Conservation (phyloP, 495 filamentous ascomycete species). For the Tuber microsphaerosporum region DNA sequence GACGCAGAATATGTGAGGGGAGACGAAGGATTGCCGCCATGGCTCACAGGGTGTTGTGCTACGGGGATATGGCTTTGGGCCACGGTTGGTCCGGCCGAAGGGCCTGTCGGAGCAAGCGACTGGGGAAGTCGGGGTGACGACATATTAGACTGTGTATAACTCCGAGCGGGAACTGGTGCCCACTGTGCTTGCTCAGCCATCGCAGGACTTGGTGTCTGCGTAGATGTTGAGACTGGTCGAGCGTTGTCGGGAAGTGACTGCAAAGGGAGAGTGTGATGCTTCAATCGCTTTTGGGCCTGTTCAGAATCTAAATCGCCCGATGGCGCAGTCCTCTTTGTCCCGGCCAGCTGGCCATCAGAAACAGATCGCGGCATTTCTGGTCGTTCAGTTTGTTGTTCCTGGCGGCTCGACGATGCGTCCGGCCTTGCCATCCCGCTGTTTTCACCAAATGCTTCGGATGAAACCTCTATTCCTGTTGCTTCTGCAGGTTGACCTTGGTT, state of each 20-base stretch:
- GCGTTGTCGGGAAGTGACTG: neutral
- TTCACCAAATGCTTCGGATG: slow-evolving; percentile 17
- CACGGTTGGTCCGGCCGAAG: slow-evolving; percentile 10
- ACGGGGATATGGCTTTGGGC: neutral
- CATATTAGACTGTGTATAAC: slow-evolving; percentile 17
- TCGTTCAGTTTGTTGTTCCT: slow-evolving; percentile 3
- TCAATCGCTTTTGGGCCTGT: neutral
- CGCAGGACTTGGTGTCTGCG: neutral
- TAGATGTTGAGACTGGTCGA: neutral
- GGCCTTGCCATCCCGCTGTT: neutral
- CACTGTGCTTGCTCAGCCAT: neutral
- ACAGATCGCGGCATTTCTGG: neutral
- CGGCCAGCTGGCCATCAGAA: neutral
- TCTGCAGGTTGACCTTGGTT: slow-evolving; percentile 11
- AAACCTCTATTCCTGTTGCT: slow-evolving; percentile 27
- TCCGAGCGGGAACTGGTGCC: neutral
- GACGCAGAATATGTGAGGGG: neutral
- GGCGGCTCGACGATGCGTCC: neutral
- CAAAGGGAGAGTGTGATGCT: neutral
- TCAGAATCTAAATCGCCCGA: neutral
- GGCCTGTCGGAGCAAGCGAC: slow-evolving; percentile 11
- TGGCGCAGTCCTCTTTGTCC: neutral
- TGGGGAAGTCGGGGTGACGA: slow-evolving; percentile 15
- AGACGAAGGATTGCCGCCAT: neutral
- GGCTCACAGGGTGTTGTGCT: neutral